Base-by-base conservation (phyloP, 345 rosid genomes). In the Geranium brycei region DNA sequence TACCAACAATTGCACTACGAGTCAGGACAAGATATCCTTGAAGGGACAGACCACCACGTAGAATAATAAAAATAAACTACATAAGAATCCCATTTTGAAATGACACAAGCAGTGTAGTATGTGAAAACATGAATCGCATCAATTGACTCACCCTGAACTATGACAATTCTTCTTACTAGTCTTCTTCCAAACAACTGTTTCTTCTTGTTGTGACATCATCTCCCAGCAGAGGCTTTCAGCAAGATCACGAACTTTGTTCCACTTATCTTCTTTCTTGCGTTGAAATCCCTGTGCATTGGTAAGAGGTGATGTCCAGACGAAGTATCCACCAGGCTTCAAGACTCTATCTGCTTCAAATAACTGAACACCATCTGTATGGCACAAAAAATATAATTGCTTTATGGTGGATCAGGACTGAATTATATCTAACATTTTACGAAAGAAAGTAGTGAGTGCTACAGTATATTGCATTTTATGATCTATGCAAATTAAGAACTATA, bases 301-400 rank as follows among this genome's bases (percentile, higher is more conserved):
- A 59, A 88, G 85, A 5, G 97, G 96, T 17, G 97, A 88, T 66
- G 96, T 95, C 99, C 99, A 95, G 57, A 91, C 99, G 82, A 95
- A 91, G 72, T 87, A 95, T 61, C 99, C 99, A 71, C 99, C 96
- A 0, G 99, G 97, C 80, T 80, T 90, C 62, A 95, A 77, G 70
- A 95, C 89, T 75, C 99, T 87, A 77, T 95, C 97, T 17, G 74
- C 79, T 80, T 95, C 99, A 19, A 95, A 72, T 71, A 95, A 79
- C 73, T 77, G 80, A 75, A 83, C 75, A 6, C 99, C 99, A 64
- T 85, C 99, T 95, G 84, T 53, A 71, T 31, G 15, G 4, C 57
- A 62, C 56, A 66, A 57, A 74, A 58, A 60, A 41, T 58, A 69
- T 6, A 57, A n/a, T 12, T 16, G 59, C 31, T 17, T 7, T 12